These are phyloP conservation scores for Fusarium mundagurra DNA, from an alignment of 2,329 filamentous ascomycete genomes.

Conservation along the genomic window DNA sequence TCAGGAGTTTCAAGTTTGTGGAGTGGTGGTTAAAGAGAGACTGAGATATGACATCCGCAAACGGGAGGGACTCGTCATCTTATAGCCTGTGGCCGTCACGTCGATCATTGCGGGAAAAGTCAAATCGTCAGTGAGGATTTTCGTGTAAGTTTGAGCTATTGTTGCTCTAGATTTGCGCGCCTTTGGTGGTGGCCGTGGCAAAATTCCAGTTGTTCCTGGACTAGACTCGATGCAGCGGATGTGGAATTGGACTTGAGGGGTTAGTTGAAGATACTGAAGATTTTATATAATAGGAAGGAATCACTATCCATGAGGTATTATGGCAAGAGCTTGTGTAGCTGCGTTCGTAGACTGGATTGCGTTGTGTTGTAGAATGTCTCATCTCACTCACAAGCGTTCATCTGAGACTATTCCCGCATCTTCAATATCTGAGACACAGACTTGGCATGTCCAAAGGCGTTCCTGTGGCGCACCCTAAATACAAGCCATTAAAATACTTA, in stretches of 20 bases:
- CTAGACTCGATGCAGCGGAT: conserved; percentile 22
- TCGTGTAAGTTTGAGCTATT: conserved; percentile 13
- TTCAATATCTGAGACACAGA: not conserved
- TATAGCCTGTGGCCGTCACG: not conserved
- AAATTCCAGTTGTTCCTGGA: conserved; percentile 32
- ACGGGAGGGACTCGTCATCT: conserved; percentile 8
- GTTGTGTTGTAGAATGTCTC: not conserved
- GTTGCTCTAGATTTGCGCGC: conserved; percentile 9
- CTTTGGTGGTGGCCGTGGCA: conserved; percentile 4
- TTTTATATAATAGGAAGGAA: accelerated
- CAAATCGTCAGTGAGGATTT: not conserved
- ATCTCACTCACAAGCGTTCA: not conserved
- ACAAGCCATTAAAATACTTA: not conserved
- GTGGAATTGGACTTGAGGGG: not conserved
- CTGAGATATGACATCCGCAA: not conserved
- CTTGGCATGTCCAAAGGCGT: not conserved
- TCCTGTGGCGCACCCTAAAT: not conserved
- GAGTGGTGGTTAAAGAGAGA: conserved; percentile 21
- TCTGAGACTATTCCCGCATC: not conserved
- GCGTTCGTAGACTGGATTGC: accelerated
- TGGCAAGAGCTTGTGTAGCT: accelerated
- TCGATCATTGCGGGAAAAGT: not conserved
- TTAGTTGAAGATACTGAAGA: accelerated
- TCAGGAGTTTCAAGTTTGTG: conserved; percentile 11
- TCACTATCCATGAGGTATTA: accelerated